Base-by-base conservation (phyloP, 140 eudicot species). In the Ambrosia hybrid region DNA sequence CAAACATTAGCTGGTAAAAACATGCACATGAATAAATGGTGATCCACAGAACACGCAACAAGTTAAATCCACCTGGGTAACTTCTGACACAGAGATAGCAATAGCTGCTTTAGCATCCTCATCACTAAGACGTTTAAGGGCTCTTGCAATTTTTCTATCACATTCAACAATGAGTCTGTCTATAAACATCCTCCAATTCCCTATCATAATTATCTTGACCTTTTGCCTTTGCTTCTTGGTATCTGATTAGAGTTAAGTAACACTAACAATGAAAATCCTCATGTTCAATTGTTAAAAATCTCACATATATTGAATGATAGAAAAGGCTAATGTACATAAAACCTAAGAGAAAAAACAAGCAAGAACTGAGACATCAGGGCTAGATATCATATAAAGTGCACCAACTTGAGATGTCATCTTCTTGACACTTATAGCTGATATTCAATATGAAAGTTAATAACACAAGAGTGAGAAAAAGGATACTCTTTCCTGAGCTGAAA, bases 61-160 rank as follows among this genome's bases (percentile, higher is more conserved):
- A 53, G 65, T 38, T 57, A 61, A 73, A 51, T 49, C 51, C 55
- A 90, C 99, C 90, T 78, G 92, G 0, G 99, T 90, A 69, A 94
- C 99, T 74, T 90, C 99, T 26, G 99, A 85, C 13, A 94, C 99
- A 12, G 96, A 94, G 14, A 94, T 90, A 13, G 97, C 99, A 70
- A 90, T 89, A 51, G 99, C 99, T 33, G 99, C 99, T 85, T 88
- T 94, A 84, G 99, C 99, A 86, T 90, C 99, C 75, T 94, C 99
- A 33, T 94, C 97, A 62, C 91, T 87, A 21, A 94, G 97, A 61
- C 99, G 94, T 82, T 90, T 94, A 66, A 94, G 87, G 78, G 99
- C 97, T 85, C 99, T 86, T 0, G 83, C 79, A 69, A 94, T 94
- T 84, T 94, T 90, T 69, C 96, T 82, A 70, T 90, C 97, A 80